These are phyloP conservation scores for Oryza nivara DNA, from an alignment of 176 grass and related monocot species.

Conservation along the genomic window DNA sequence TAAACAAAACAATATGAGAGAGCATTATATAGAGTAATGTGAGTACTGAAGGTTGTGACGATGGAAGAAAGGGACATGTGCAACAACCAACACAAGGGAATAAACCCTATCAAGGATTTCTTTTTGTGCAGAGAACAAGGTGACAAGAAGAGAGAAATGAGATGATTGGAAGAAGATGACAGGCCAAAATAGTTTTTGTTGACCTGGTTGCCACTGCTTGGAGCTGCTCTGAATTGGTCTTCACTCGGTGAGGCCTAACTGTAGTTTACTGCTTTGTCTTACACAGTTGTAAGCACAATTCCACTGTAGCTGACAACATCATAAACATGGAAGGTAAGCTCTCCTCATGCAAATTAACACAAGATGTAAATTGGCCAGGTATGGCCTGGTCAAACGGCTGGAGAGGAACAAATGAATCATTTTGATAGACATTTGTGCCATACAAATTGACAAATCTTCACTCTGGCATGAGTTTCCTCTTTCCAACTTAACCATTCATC, in stretches of 20 bases:
- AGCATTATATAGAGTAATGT: slow-evolving; percentile 29
- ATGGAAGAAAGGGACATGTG: slow-evolving; percentile 46
- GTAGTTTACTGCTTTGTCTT: slow-evolving; percentile 7
- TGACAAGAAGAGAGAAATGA: slow-evolving; percentile 45
- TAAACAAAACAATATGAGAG: slow-evolving; percentile 14
- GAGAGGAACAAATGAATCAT: background rate
- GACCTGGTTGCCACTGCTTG: slow-evolving; percentile 42
- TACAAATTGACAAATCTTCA: slow-evolving; percentile 3
- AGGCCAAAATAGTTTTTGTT: slow-evolving; percentile 38
- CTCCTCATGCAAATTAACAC: background rate
- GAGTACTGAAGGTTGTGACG: slow-evolving; percentile 28
- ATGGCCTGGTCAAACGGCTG: background rate
- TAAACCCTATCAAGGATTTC: slow-evolving; percentile 41
- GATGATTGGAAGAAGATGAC: slow-evolving; percentile 22
- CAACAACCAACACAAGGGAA: slow-evolving; percentile 51
- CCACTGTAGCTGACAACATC: background rate
- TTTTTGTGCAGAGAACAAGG: slow-evolving; percentile 35
- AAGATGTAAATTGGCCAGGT: background rate
- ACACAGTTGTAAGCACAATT: slow-evolving; percentile 2
- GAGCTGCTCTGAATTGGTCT: slow-evolving; percentile 43
- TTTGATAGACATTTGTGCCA: background rate
- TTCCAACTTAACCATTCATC: background rate
- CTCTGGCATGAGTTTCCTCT: background rate
- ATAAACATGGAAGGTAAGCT: background rate
- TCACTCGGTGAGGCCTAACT: slow-evolving; percentile 29